A percentile compares a stretch with the other conserved stretches of the same genome.
Conservation (phyloP, 1,284 basidiomycete genomes). For the Ustilago hordei region DNA sequence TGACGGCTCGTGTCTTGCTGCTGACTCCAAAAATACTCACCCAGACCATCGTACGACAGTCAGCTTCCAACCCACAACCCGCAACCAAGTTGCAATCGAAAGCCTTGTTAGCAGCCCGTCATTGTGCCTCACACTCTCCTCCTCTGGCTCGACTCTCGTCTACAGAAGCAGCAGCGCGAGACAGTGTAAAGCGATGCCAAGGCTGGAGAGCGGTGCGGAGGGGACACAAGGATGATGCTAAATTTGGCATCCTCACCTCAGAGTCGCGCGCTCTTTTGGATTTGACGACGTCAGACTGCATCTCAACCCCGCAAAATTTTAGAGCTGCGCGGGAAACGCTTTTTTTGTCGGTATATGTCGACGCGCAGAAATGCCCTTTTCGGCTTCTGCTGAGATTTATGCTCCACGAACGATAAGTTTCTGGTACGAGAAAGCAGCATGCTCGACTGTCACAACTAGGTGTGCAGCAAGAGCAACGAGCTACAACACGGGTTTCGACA, state of each 20-base stretch:
- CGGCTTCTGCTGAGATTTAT: no score
- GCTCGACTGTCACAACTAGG: no score
- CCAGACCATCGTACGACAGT: not conserved
- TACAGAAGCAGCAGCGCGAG: not conserved
- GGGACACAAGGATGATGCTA: not conserved
- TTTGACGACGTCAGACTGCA: not conserved
- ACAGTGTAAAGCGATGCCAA: not conserved
- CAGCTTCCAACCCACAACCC: not conserved
- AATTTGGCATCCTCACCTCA: not conserved
- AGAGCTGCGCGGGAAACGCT: not conserved
- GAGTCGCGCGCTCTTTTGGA: not conserved
- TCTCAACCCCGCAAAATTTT: slow-evolving; percentile 1
- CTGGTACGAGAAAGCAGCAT: slow-evolving; percentile 6
- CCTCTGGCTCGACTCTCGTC: not conserved
- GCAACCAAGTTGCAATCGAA: not conserved
- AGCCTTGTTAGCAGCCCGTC: not conserved
- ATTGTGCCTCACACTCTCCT: not conserved
- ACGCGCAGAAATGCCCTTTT: not conserved
- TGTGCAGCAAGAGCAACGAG: no score
- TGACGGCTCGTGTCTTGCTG: not conserved
- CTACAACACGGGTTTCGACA: no score
- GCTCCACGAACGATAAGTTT: not conserved
- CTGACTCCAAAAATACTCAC: not conserved
- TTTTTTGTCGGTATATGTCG: not conserved
- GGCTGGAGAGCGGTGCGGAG: not conserved